phyloP scores from a whole-genome alignment of 805 yeast species.

The Zygosaccharomyces pseudorouxii region DNA sequence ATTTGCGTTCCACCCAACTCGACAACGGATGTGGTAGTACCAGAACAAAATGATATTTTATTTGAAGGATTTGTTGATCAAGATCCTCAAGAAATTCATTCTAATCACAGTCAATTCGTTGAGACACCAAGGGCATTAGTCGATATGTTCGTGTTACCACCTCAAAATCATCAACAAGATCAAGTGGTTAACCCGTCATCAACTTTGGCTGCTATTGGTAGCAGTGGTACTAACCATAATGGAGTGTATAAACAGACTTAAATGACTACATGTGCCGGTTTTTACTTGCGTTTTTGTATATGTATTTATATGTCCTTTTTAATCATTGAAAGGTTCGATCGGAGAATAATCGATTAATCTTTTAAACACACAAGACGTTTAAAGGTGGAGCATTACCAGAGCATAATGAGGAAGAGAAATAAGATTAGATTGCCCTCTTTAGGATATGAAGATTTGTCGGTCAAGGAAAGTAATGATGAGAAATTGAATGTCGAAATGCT shows the following conservation, averaged over 20 bases:
- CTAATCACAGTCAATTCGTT: constrained; percentile 9
- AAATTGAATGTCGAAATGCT: constrained; percentile 3
- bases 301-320: neutral
- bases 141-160: constrained; percentile 22
- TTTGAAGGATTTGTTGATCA: neutral
- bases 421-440: constrained; percentile 11
- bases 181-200: neutral
- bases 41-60: neutral
- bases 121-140: constrained; percentile 29
- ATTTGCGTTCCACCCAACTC: neutral
- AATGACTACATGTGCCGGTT: neutral
- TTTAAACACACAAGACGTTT: too few relatives aligned
- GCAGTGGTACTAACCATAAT: neutral
- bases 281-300: neutral
- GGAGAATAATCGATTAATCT: neutral
- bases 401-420: constrained; percentile 10
- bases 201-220: constrained; percentile 1
- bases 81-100: neutral
- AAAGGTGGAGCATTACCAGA: neutral
- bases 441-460: neutral
- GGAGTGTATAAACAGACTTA: neutral
- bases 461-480: neutral
- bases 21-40: neutral
- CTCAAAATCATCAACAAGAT: constrained; percentile 6
- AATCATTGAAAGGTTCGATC: neutral